Conservation (phyloP, 2,329 filamentous ascomycete genomes). For the Curvularia hawaiiensis region DNA sequence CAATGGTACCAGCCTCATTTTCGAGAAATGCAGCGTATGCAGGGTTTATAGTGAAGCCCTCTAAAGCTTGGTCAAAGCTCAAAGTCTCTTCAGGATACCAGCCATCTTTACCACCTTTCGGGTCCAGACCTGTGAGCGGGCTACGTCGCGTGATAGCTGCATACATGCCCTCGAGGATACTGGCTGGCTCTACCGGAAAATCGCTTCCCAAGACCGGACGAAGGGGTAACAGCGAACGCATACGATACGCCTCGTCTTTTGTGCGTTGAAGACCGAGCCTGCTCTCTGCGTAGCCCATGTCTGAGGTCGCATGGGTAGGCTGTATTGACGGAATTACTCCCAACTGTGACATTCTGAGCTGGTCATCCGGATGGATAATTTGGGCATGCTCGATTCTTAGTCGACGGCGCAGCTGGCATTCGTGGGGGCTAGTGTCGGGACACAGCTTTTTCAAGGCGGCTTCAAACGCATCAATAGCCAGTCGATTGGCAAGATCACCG, state of each 20-base stretch:
- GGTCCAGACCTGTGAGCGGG: slow-evolving; percentile 54
- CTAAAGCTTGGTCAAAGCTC: slow-evolving; percentile 63
- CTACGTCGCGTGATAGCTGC: slow-evolving; percentile 67
- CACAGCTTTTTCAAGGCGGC: slow-evolving; percentile 62
- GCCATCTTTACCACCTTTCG: slow-evolving; percentile 55
- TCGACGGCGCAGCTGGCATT: slow-evolving; percentile 61
- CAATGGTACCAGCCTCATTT: slow-evolving; percentile 63
- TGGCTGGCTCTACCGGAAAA: slow-evolving; percentile 73
- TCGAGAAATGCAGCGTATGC: slow-evolving; percentile 66
- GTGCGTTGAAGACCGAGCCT: slow-evolving; percentile 65
- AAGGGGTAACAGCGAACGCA: slow-evolving; percentile 64
- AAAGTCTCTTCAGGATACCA: slow-evolving; percentile 67
- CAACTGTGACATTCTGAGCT: slow-evolving; percentile 61
- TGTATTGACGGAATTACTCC: slow-evolving; percentile 72
- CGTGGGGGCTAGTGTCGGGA: slow-evolving; percentile 43
- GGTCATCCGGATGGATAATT: slow-evolving; percentile 70
- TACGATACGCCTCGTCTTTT: slow-evolving; percentile 65
- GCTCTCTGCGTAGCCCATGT: slow-evolving; percentile 69
- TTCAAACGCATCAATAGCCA: slow-evolving; percentile 67
- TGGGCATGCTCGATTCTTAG: slow-evolving; percentile 75
- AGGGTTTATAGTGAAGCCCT: slow-evolving; percentile 65
- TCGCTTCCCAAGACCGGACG: slow-evolving; percentile 68
- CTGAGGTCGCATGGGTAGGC: slow-evolving; percentile 73
- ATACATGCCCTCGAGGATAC: slow-evolving; percentile 71
- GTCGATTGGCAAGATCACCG: slow-evolving; percentile 70